A percentile compares a stretch with the other conserved stretches of the same genome.
phyloP scores from a whole-genome alignment of 2,329 filamentous ascomycete genomes.

The Coniochaeta sp. region DNA sequence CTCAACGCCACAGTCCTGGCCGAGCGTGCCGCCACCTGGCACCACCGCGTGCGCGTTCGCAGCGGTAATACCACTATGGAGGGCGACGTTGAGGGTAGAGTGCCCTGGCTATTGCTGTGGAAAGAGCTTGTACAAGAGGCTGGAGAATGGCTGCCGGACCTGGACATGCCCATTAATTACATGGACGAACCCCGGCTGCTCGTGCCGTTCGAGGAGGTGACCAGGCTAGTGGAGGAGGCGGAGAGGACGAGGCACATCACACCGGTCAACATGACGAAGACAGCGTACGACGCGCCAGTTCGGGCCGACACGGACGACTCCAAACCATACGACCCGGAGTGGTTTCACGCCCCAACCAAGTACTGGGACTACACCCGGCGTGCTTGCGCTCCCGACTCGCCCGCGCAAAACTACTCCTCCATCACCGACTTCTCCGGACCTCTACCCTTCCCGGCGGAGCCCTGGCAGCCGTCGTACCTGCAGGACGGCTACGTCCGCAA shows the following conservation, averaged over 20 bases:
- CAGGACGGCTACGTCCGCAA: slow-evolving; percentile 54
- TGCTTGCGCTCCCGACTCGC: slow-evolving; percentile 56
- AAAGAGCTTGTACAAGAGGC: slow-evolving; percentile 43
- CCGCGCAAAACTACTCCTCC: slow-evolving; percentile 41
- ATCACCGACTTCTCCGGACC: slow-evolving; percentile 32
- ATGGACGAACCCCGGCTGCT: slow-evolving; percentile 62
- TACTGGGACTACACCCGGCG: slow-evolving; percentile 52
- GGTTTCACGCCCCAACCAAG: slow-evolving; percentile 37
- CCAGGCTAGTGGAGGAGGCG: slow-evolving; percentile 44
- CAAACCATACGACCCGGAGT: slow-evolving; percentile 36
- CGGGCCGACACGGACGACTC: slow-evolving; percentile 14
- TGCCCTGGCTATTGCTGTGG: slow-evolving; percentile 52
- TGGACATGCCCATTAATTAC: slow-evolving; percentile 60
- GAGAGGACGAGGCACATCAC: slow-evolving; percentile 36
- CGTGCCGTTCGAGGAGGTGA: slow-evolving; percentile 55
- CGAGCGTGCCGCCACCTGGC: slow-evolving; percentile 31
- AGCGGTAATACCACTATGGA: slow-evolving; percentile 30
- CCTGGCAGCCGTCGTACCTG: slow-evolving; percentile 39
- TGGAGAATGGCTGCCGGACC: slow-evolving; percentile 51
- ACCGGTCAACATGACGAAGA: slow-evolving; percentile 34
- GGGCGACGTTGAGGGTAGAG: slow-evolving; percentile 31
- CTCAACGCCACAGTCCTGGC: slow-evolving; percentile 32
- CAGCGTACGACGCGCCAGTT: slow-evolving; percentile 35
- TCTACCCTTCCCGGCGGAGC: slow-evolving; percentile 36
- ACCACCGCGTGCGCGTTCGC: slow-evolving; percentile 35